phyloP scores from a whole-genome alignment of 2,329 filamentous ascomycete species.

The Berkeleyomyces rouxiae region DNA sequence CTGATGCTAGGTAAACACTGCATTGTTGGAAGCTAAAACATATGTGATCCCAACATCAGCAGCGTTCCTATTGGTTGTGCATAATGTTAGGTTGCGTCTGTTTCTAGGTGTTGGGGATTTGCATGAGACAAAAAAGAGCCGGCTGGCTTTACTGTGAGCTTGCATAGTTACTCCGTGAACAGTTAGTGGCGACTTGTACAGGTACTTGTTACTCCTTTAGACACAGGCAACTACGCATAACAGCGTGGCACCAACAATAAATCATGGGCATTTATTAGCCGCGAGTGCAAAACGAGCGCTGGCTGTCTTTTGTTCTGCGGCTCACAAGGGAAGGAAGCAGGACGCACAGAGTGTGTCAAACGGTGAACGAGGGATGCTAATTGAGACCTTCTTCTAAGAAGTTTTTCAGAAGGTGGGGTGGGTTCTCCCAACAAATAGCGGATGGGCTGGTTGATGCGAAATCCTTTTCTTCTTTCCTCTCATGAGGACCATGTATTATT shows the following conservation, averaged over 20 bases:
- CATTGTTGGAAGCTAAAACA: not conserved
- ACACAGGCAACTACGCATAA: not conserved
- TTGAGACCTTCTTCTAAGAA: not conserved
- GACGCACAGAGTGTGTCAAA: not conserved
- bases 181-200: too few relatives aligned
- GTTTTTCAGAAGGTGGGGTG: slow-evolving; percentile 5
- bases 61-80: not conserved
- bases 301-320: not conserved
- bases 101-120: slow-evolving; percentile 1
- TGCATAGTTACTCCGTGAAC: too few relatives aligned
- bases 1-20: not conserved
- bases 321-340: slow-evolving; percentile 1
- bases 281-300: not conserved
- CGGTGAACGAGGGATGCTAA: not conserved
- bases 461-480: not conserved
- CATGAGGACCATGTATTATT: not conserved
- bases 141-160: not conserved
- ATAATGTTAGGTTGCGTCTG: not conserved
- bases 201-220: too few relatives aligned
- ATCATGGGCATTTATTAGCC: not conserved
- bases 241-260: not conserved
- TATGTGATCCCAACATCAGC: slow-evolving; percentile 8
- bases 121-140: not conserved
- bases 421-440: slow-evolving; percentile 12
- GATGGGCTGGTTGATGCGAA: not conserved